Conservation (phyloP, 352 stramenopile species). For the Pythium scleroteichum region DNA sequence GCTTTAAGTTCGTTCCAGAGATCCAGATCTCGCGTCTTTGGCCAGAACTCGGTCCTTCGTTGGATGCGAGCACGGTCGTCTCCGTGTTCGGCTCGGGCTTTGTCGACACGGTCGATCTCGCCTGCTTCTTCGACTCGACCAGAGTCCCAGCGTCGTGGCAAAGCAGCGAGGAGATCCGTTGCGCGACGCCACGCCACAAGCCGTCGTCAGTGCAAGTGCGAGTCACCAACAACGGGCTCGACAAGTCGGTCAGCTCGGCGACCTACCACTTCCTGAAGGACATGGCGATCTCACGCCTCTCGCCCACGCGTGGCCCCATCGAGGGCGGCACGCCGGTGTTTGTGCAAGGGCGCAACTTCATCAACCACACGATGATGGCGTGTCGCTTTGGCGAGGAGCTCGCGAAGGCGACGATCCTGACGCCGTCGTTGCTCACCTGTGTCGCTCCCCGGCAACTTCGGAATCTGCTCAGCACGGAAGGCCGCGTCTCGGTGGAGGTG, state of each 20-base stretch:
- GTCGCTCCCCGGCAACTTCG: conserved; percentile 64
- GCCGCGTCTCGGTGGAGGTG: conserved; percentile 76
- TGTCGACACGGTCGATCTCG: conserved; percentile 49
- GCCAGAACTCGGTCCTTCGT: conserved; percentile 56
- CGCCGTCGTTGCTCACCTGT: conserved; percentile 74
- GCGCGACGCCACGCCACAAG: conserved; percentile 52
- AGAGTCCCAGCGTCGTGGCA: conserved; percentile 48
- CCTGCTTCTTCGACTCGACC: conserved; percentile 51
- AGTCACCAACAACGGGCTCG: conserved; percentile 83
- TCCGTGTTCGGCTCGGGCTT: conserved; percentile 67
- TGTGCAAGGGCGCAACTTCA: conserved; percentile 92
- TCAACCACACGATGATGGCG: conserved; percentile 84
- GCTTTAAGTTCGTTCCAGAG: conserved; percentile 50
- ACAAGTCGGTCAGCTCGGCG: conserved; percentile 41
- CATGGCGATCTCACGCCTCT: conserved; percentile 73
- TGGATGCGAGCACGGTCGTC: conserved; percentile 60
- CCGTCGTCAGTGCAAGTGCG: conserved; percentile 68
- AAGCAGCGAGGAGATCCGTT: conserved; percentile 51
- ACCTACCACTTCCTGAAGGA: conserved; percentile 87
- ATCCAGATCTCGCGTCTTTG: conserved; percentile 46
- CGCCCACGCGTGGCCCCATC: conserved; percentile 72
- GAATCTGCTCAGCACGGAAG: conserved; percentile 43
- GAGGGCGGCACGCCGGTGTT: conserved; percentile 88
- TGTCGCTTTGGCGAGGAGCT: conserved; percentile 87
- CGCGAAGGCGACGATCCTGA: conserved; percentile 81